Conservation (phyloP, 148 eudicot genomes). For the Simmondsia chinensis region DNA sequence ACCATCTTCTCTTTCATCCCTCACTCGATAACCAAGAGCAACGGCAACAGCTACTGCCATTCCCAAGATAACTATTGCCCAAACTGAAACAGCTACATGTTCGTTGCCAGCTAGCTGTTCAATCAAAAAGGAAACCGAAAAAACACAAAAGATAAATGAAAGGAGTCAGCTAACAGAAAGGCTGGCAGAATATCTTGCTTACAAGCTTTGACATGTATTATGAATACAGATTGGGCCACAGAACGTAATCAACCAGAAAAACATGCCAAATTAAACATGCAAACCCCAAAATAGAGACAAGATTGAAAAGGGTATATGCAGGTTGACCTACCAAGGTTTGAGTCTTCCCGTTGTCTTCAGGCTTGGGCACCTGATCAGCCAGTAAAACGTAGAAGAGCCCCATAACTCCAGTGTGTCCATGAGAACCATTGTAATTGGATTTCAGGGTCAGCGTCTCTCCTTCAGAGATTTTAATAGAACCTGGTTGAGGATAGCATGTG, state of each 20-base stretch:
- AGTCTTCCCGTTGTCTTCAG: neutral
- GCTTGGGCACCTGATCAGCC: constrained; percentile 35
- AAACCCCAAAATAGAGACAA: neutral
- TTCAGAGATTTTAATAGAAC: constrained; percentile 44
- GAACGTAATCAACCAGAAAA: no score
- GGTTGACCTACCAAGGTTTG: constrained; percentile 11
- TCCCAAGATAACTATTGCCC: constrained; percentile 22
- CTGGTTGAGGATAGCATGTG: constrained; percentile 74
- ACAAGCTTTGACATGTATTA: no score
- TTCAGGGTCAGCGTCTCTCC: constrained; percentile 63
- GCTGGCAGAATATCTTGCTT: no score
- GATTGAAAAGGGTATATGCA: neutral
- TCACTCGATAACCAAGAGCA: constrained; percentile 9
- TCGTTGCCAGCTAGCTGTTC: neutral
- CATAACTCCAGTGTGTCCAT: constrained; percentile 82
- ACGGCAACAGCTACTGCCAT: constrained; percentile 12
- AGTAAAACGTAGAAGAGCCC: constrained; percentile 81
- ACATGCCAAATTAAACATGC: no score
- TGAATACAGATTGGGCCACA: no score
- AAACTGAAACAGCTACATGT: neutral
- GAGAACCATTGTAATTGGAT: constrained; percentile 61
- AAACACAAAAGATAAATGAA: neutral
- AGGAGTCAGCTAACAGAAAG: no score
- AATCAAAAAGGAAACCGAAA: constrained; percentile 3
- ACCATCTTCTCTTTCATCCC: constrained; percentile 21